Conservation (phyloP, 768 basidiomycete species). For the Russula sp. region DNA sequence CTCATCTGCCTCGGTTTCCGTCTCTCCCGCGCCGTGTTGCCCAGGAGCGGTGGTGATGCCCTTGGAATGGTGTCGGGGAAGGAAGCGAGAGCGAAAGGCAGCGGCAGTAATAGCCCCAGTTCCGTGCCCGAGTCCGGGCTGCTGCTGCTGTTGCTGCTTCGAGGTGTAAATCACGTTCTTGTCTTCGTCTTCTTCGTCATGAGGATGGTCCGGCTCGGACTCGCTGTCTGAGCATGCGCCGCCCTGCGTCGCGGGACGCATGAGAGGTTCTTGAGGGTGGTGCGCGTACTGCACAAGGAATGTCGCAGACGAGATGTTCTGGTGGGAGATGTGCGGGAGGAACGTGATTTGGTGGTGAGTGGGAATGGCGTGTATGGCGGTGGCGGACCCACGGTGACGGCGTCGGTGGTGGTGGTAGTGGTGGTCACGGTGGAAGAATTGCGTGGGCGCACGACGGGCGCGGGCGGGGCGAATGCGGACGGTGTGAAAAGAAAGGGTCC, state of each 20-base stretch:
- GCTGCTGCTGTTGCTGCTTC: background rate
- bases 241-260: slow-evolving; percentile 17
- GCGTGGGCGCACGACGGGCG: slow-evolving; percentile 17
- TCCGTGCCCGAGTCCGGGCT: no score
- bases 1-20: slow-evolving; percentile 76
- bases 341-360: slow-evolving; percentile 23
- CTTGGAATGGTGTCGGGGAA: slow-evolving; percentile 22
- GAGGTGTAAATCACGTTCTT: slow-evolving; percentile 24
- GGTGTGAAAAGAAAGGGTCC: slow-evolving; percentile 23
- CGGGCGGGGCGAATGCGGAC: slow-evolving; percentile 14
- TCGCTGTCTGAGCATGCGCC: slow-evolving; percentile 23
- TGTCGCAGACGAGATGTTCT: slow-evolving; percentile 21
- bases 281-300: slow-evolving; percentile 22
- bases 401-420: background rate
- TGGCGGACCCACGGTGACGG: slow-evolving; percentile 19
- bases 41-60: slow-evolving; percentile 63
- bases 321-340: slow-evolving; percentile 24
- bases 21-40: slow-evolving; percentile 63
- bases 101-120: background rate
- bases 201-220: slow-evolving; percentile 15
- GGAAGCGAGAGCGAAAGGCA: slow-evolving; percentile 27
- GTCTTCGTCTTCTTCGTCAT: slow-evolving; percentile 23
- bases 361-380: slow-evolving; percentile 24
- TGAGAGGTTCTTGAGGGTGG: no score
- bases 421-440: background rate